These are phyloP conservation scores for Ustulina deusta DNA, from an alignment of 2,329 filamentous ascomycete species.

Conservation along the genomic window DNA sequence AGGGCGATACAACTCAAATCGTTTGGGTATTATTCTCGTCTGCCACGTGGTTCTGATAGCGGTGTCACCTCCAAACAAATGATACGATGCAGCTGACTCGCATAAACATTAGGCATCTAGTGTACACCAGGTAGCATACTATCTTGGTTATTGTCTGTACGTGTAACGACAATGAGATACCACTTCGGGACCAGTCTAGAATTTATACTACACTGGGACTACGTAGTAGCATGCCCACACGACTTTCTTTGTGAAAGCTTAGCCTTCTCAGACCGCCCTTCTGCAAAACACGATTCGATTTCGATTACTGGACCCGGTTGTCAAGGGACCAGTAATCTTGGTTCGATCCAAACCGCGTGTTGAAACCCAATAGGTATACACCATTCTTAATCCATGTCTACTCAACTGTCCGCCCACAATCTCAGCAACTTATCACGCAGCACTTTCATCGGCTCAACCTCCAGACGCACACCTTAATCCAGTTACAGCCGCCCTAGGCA, in stretches of 20 bases:
- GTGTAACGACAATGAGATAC: neutral
- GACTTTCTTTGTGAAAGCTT: neutral
- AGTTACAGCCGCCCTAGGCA: neutral
- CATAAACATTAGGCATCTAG: neutral
- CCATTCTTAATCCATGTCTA: neutral
- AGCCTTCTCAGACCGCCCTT: neutral
- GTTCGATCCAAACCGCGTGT: neutral
- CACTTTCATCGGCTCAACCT: neutral
- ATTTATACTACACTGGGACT: constrained; percentile 3
- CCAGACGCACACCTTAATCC: neutral
- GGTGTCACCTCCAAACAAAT: neutral
- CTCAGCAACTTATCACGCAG: neutral
- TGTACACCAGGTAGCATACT: neutral
- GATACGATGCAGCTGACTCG: constrained; percentile 7
- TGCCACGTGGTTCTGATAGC: constrained; percentile 8
- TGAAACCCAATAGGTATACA: neutral
- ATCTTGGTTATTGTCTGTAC: neutral
- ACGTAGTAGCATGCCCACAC: neutral
- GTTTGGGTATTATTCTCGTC: constrained; percentile 5
- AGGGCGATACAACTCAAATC: neutral
- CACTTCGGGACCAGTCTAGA: neutral
- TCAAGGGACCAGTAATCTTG: neutral
- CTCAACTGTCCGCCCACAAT: neutral
- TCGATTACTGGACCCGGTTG: neutral
- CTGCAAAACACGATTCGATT: neutral